Base-by-base conservation (phyloP, 179 eudicot species). In the Beta corolliflora region DNA sequence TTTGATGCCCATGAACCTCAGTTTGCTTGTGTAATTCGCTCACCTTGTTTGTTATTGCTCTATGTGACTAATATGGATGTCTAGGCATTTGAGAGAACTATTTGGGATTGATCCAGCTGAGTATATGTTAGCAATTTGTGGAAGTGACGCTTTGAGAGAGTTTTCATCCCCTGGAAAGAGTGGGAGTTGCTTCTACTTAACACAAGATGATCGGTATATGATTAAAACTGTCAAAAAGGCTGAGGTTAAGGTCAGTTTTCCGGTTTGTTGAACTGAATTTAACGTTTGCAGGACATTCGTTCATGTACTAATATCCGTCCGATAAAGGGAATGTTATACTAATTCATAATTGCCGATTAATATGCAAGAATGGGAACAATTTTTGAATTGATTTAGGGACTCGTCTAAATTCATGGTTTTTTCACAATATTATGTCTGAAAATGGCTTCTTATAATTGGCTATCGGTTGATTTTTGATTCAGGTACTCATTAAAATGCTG, bases 161-260 rank as follows among this genome's bases (percentile, higher is more conserved):
- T 91, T 97, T 71, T 92, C 97, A 50, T 97, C 99, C 61, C 99
- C 98, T 5, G 99, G 99, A 77, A 96, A 96, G 88, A 96, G 99
- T 86, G 98, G 99, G 81, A 89, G 99, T 85, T 91, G 87, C 84
- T 94, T 97, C 88, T 97, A 97, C 81, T 78, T 97, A 36, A 94
- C 99, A 11, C 98, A 94, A 82, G 99, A 97, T 80, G 97, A 97
- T 88, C 89, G 94, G 65, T 97, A 92, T 81, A 94, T 97, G 97
- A 93, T 97, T 9, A 97, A 97, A 87, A 94, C 98, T 18, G 97
- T 94, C 78, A 97, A 88, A 85, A 96, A 96, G 88, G 91, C 97
- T 3, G 99, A 96, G 91, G 96, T 89, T 79, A 97, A 94, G 98
- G 99, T 96, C 83, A 84, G 95, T 87, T 79, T 59, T 84, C 75